Base-by-base conservation (phyloP, 148 eudicot genomes). In the Diospyros kaki region DNA sequence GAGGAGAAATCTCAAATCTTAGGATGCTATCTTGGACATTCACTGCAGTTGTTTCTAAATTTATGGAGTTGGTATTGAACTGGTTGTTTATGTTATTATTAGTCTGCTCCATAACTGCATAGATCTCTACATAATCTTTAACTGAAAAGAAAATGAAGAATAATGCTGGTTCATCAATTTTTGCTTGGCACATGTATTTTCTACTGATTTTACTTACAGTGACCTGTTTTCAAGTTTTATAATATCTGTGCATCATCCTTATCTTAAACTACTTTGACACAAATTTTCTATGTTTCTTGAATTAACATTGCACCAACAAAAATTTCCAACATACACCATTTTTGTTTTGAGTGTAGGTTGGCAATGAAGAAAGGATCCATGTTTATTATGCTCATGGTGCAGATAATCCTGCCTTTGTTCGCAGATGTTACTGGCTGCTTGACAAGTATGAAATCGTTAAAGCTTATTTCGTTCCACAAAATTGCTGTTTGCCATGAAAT, bases 371-470 rank as follows among this genome's bases (percentile, higher is more conserved):
- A 80, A 84, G 89, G 84, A 92, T 94, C 67, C 98, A 94, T 79
- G 98, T 94, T 50, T 94, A 94, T 79, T 94, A 92, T 86, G 98
- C 98, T 41, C 98, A 89, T 79, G 95, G 98, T 45, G 85, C 87
- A 81, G 97, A 90, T 82, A 83, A 83, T 67, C 74, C 89, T 58
- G 90, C 84, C 53, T 92, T 94, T 86, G 98, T 90, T 78, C 95
- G 98, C 73, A 86, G 98, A 84, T 94, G 98, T 81, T 94, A 94
- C 82, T 94, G 98, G 98, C 81, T 94, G 76, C 98, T 94, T 77
- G 98, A 94, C 81, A 92, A 94, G 98, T 94, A 89, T 75, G 95
- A 77, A 71, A 73, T 66, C 81, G 64, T 69, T 62, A 17, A 52
- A 74, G 38, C 60, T 53, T 76, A 75, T 46, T 39, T 71, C 46